Base-by-base conservation (phyloP, 2,329 filamentous ascomycete genomes). In the Aureobasidium zeae region DNA sequence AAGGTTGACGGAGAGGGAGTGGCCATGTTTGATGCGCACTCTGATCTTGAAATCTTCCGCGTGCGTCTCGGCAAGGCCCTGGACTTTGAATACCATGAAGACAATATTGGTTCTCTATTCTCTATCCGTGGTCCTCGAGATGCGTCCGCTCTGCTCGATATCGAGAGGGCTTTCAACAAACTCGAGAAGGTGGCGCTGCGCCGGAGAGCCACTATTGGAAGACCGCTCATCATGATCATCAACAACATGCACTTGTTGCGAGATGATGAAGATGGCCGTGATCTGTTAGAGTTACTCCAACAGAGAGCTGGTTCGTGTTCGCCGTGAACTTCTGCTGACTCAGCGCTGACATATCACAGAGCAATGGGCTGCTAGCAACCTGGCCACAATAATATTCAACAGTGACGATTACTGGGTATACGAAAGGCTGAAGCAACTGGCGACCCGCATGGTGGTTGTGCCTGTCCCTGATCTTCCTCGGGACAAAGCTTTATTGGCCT, bases 321-420 rank as follows among this genome's bases (percentile, higher is more conserved):
- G 13, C 15, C 4, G n/a, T 6, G 8, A 12, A 17, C 4, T 21
- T 28, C 5, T 15, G 20, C 28, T 32, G 9, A 8, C 12, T 11
- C 3, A 20, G 26, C 8, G 5, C 19, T 37, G 17, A 49, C 13
- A 12, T 13, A n/a, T 25, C 13, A 12, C 20, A 48, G 91, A 98
- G 63, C 84, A 91, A 62, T 98, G 91, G 91, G 89, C 91, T 1
- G 91, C 89, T 1, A 79, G 84, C 15, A 89, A 86, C 51, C 73
- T 98, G 7, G 85, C 93, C 21, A 96, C 91, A 1, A 76, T 86
- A 71, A 80, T 98, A 24, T 87, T 98, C 67, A 96, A 95, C 64
- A 88, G 81, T 43, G 91, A 98, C 63, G 91, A 96, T 60, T 98
- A 94, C 65, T 98, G 91, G 91, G 84, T 98, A 0, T 96, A 95